phyloP scores from a whole-genome alignment of 495 filamentous ascomycete species.

The Glonium stellatum region DNA sequence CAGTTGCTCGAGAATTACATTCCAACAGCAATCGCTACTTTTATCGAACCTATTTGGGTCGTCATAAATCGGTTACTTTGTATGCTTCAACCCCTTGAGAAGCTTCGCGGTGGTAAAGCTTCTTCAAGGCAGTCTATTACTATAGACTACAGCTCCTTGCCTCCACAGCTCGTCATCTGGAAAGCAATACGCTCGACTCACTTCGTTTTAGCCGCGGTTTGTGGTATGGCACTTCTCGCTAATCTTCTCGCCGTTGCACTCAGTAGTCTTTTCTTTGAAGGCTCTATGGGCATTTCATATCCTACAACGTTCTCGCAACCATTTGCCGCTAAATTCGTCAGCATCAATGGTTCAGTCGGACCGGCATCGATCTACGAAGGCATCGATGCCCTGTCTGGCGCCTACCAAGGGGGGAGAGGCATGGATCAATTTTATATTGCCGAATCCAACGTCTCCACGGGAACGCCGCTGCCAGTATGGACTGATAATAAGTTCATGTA shows the following conservation, averaged over 20 bases:
- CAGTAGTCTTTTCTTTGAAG: conserved; percentile 34
- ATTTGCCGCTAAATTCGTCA: not conserved
- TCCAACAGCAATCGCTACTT: conserved; percentile 40
- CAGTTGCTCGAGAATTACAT: conserved; percentile 42
- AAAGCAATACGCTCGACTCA: conserved; percentile 37
- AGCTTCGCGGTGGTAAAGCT: conserved; percentile 33
- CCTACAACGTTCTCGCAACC: conserved; percentile 4
- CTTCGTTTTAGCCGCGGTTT: conserved; percentile 35
- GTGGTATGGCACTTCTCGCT: conserved; percentile 34
- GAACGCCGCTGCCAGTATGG: conserved; percentile 36
- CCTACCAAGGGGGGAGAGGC: not conserved
- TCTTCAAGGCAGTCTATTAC: conserved; percentile 31
- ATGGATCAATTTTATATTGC: conserved; percentile 30
- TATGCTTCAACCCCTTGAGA: conserved; percentile 42
- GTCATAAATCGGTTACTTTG: conserved; percentile 41
- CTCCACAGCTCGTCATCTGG: conserved; percentile 41
- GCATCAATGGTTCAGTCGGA: not conserved
- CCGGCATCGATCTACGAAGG: too few relatives aligned
- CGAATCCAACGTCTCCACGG: conserved; percentile 33
- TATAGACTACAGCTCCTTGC: conserved; percentile 39
- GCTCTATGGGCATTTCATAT: not conserved
- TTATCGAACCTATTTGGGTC: conserved; percentile 44
- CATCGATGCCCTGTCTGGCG: too few relatives aligned
- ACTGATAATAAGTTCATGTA: conserved; percentile 31
- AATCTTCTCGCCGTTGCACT: conserved; percentile 40